Evolutionary conservation across 31 red algal genomes (phyloP), one percentile per base, ranked within the genome.

Genomic region (Asparagopsis taxiformis): DNA sequence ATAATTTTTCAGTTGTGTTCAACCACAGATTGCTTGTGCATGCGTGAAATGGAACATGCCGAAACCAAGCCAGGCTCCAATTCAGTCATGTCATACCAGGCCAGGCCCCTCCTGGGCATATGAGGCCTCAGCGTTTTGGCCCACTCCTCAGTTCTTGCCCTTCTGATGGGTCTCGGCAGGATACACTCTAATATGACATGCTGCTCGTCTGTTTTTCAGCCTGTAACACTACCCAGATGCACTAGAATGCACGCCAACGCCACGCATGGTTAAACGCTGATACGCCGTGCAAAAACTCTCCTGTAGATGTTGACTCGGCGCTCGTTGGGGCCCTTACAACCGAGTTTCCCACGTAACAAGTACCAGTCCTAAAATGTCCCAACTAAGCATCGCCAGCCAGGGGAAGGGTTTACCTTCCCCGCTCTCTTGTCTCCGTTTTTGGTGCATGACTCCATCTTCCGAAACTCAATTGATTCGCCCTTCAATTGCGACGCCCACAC

Each of bases 401-500:
- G 41, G 41, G 41, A 46, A 46, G 41, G 41, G 41, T 9, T 46
- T 46, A 46, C 41, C 41, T 46, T 46, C 41, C 41, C 41, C 41
- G 41, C 41, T 13, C 41, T 46, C 41, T 46, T 46, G 41, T 46
- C 41, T 46, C 41, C 41, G 13, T 46, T 46, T 46, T 46, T 46
- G 41, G 58, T 32, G 58, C 31, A 28, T 32, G 20, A 32, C 25
- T 32, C 23, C 23, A 16, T 28, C 24, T 32, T 13, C 31, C 20
- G 31, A 62, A 19, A 7, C 11, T 32, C 58, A 29, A 32, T n/a
- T n/a, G 58, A 3, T 13, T 31, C 58, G 58, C 58, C 58, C 58
- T 62, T 62, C 58, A 62, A 62, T 62, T 62, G 58, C 58, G 58
- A 62, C 58, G 24, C 20, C 25, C 16, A 62, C 58, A 62, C 58